These are phyloP conservation scores for Pisolithus microcarpus DNA, from an alignment of 768 basidiomycete species.

Conservation along the genomic window DNA sequence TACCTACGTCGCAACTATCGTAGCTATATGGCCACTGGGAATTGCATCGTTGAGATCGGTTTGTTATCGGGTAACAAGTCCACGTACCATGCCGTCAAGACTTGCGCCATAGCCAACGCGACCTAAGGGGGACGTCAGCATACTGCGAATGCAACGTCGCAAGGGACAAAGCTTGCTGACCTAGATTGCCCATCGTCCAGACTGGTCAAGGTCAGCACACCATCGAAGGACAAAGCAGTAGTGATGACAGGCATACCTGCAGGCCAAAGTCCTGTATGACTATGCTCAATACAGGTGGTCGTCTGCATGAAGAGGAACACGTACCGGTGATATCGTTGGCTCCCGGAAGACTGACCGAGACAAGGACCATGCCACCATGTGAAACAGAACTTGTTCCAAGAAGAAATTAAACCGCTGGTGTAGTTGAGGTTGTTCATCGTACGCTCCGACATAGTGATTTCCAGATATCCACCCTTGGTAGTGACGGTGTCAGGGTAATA, in stretches of 20 bases:
- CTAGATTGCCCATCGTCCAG: slow-evolving; percentile 78
- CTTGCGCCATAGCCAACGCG: slow-evolving; percentile 85
- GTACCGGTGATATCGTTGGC: slow-evolving; percentile 43
- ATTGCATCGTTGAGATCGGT: slow-evolving; percentile 1
- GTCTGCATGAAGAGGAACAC: slow-evolving; percentile 2
- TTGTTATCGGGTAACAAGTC: not conserved
- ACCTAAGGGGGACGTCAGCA: slow-evolving; percentile 30
- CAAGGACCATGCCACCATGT: slow-evolving; percentile 77
- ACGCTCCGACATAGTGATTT: slow-evolving; percentile 65
- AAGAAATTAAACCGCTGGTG: slow-evolving; percentile 60
- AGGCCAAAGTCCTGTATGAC: slow-evolving; percentile 58
- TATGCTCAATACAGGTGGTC: not conserved
- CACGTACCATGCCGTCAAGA: slow-evolving; percentile 70
- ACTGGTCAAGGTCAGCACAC: slow-evolving; percentile 22
- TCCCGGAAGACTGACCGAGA: slow-evolving; percentile 65
- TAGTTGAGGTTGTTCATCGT: slow-evolving; percentile 66
- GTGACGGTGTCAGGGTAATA: slow-evolving; percentile 77
- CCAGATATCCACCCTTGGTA: slow-evolving; percentile 66
- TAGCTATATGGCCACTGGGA: slow-evolving; percentile 76
- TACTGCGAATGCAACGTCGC: not conserved
- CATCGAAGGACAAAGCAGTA: not conserved
- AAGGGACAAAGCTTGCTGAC: slow-evolving; percentile 21
- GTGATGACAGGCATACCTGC: slow-evolving; percentile 30
- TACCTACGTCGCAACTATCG: slow-evolving; percentile 91
- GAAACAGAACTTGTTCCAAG: slow-evolving; percentile 92